Percentiles rank a stretch among this genome's conserved stretches.
Conservation (phyloP, 2,329 filamentous ascomycete species). For the Zymoseptoria tritici region DNA sequence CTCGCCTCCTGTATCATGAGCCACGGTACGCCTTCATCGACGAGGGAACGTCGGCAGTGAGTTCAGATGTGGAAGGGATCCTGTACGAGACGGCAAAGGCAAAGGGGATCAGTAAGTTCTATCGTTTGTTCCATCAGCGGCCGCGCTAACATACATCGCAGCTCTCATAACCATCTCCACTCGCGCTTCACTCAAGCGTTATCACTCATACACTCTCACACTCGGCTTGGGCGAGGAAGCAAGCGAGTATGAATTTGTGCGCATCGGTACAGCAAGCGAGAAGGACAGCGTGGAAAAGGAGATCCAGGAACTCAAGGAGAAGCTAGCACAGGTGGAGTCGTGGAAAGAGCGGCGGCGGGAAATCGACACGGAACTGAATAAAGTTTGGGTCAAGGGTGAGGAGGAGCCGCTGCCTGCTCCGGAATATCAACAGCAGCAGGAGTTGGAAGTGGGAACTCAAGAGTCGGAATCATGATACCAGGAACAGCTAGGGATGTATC, state of each 20-base stretch:
- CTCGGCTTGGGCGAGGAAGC: slow-evolving; percentile 73
- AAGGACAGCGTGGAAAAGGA: slow-evolving; percentile 92
- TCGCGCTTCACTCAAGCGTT: slow-evolving; percentile 86
- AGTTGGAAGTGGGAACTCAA: neutral
- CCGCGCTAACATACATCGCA: slow-evolving; percentile 27
- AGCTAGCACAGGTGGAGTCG: slow-evolving; percentile 70
- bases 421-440: slow-evolving; percentile 10
- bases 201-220: slow-evolving; percentile 84
- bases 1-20: slow-evolving; percentile 86
- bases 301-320: slow-evolving; percentile 72
- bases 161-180: slow-evolving; percentile 93
- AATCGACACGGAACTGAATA: slow-evolving; percentile 72
- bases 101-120: slow-evolving; percentile 74
- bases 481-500: neutral
- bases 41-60: slow-evolving; percentile 90
- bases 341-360: slow-evolving; percentile 73
- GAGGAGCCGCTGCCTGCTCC: slow-evolving; percentile 22
- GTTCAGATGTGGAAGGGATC: slow-evolving; percentile 86
- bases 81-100: slow-evolving; percentile 91
- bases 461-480: neutral
- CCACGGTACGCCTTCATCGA: slow-evolving; percentile 91
- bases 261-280: slow-evolving; percentile 87
- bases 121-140: neutral
- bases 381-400: slow-evolving; percentile 51
- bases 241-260: slow-evolving; percentile 86